These are phyloP conservation scores for Dothistroma septosporum DNA, from an alignment of 2,329 filamentous ascomycete genomes.

Conservation along the genomic window DNA sequence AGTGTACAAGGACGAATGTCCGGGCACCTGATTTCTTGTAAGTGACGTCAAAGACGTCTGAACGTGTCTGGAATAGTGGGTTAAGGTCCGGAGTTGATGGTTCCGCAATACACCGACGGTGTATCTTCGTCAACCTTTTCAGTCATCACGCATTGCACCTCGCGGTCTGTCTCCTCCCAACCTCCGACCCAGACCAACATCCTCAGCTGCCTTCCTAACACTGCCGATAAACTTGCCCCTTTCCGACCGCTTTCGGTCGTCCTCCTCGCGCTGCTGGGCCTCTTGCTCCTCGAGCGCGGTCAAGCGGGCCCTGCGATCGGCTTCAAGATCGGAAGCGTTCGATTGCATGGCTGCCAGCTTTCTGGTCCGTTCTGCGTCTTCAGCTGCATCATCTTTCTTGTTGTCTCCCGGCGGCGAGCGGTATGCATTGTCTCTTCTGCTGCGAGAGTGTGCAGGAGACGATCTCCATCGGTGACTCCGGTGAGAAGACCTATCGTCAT, in stretches of 20 bases:
- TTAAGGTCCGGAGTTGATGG: background rate
- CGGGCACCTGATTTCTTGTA: background rate
- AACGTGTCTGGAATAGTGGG: background rate
- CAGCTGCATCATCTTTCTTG: slow-evolving; percentile 22
- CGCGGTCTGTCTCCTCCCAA: slow-evolving; percentile 20
- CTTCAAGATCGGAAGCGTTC: slow-evolving; percentile 58
- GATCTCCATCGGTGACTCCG: slow-evolving; percentile 16
- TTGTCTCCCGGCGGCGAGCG: slow-evolving; percentile 27
- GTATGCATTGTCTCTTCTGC: slow-evolving; percentile 20
- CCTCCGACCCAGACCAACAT: slow-evolving; percentile 29
- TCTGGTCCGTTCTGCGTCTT: slow-evolving; percentile 34
- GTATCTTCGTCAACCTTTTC: slow-evolving; percentile 3
- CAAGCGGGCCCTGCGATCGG: slow-evolving; percentile 65
- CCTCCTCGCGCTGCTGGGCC: slow-evolving; percentile 59
- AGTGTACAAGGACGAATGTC: background rate
- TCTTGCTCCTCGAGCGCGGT: slow-evolving; percentile 64
- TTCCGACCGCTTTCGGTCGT: slow-evolving; percentile 50
- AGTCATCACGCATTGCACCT: slow-evolving; percentile 22
- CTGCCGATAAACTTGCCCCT: slow-evolving; percentile 36
- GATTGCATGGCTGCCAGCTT: slow-evolving; percentile 41
- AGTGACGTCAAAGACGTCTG: background rate
- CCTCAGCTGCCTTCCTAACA: slow-evolving; percentile 33
- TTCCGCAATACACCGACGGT: background rate
- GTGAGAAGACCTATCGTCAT: slow-evolving; percentile 12
- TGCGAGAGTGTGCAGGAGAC: slow-evolving; percentile 22